Conservation (phyloP, 176 grass and related monocot genomes). For the Oryza rufipogon region DNA sequence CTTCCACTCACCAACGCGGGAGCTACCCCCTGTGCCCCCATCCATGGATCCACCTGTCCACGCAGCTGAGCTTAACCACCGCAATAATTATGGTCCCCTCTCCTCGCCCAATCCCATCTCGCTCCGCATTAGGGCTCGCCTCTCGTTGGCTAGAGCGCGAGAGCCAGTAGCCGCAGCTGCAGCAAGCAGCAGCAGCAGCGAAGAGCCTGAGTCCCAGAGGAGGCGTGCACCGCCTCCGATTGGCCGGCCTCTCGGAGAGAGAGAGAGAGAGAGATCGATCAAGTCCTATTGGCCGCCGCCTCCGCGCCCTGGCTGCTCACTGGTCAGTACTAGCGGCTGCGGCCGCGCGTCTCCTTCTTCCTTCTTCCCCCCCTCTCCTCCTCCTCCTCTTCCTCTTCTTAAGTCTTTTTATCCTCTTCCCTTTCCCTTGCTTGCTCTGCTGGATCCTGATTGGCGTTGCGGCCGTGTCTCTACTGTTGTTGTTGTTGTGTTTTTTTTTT, state of each 20-base stretch:
- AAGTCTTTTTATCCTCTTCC: neutral
- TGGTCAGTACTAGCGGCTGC: constrained; percentile 38
- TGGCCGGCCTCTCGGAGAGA: constrained; percentile 23
- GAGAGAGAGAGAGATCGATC: neutral
- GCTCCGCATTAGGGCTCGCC: neutral
- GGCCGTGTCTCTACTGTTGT: too few relatives aligned
- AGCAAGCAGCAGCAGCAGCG: neutral
- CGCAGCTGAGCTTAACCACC: neutral
- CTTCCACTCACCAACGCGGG: neutral
- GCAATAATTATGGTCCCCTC: neutral
- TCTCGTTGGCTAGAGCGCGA: neutral
- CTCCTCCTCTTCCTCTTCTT: neutral
- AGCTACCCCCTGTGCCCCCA: too few relatives aligned
- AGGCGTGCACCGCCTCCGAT: constrained; percentile 24
- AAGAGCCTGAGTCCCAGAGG: neutral
- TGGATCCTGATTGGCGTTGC: constrained; percentile 37
- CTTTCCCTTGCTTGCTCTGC: neutral
- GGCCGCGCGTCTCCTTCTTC: neutral
- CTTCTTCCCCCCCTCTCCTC: neutral
- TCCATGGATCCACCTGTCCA: neutral
- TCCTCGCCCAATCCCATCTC: constrained; percentile 33
- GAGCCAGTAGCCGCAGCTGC: neutral
- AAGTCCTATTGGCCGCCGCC: constrained; percentile 51
- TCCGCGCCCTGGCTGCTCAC: constrained; percentile 10
- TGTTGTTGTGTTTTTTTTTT: neutral